Evolutionary conservation across 257 asterid genomes (phyloP), one percentile per base, ranked within the genome.

Genomic region (Capsicum pubescens): DNA sequence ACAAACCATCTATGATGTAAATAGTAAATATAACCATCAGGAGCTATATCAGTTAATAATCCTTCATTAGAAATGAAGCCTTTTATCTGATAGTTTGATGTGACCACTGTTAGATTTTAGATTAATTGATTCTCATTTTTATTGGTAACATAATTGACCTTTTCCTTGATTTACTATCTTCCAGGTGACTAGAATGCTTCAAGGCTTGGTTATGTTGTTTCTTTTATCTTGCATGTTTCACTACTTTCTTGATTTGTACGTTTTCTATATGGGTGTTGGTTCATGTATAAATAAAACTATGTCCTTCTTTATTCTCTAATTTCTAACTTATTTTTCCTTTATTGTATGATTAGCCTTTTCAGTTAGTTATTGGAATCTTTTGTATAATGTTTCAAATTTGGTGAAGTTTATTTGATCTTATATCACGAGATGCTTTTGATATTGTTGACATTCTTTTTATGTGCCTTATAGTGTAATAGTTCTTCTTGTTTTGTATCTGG

Each of bases 161-260:
- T 70, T 1, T 16, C 10, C 61, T 72, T 72, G 60, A 48, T 48
- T 72, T 72, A 42, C 80, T 26, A 26, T 76, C 61, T 76, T 76
- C 39, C 61, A 12, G 8, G 61, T 74, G 61, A 50, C n/a, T 76
- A 8, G 19, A 76, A 13, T 76, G 44, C 61, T 76, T 52, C 61
- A 52, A 3, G 14, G 13, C 81, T 21, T 76, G 61, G 81, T 21
- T 50, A 76, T 76, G 81, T 52, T 19, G 61, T 21, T 8, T 52
- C 3, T 76, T 57, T 72, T n/a, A 36, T 84, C 59, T 46, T 44
- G 50, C 83, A 8, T 71, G 67, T 54, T 83, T 39, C 58, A 16
- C 15, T 80, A 7, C 36, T 44, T 15, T 79, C 8, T 2, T 55
- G 0, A 16, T 14, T 39, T 57, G 26, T 16, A 52, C 19, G 68